Evolutionary conservation across 2,329 filamentous ascomycete species (phyloP), one percentile per base, ranked within the genome.

Genomic region (Ambrosiella cleistominuta): DNA sequence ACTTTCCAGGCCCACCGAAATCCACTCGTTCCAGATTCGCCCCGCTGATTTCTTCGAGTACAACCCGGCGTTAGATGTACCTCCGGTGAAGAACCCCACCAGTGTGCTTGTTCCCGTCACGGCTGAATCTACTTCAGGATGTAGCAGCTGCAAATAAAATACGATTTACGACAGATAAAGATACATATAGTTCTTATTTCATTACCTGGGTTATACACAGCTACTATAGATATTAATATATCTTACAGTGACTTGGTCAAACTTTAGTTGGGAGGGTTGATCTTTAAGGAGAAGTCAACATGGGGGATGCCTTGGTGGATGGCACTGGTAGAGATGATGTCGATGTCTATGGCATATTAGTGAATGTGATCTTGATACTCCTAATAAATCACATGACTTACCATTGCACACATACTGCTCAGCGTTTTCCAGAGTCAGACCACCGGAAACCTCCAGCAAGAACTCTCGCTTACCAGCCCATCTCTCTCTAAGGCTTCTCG

Each of bases 221-320:
- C 27, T 27, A 27, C 27, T 5, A 27, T 5, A 27, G 3, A 27
- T 27, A 27, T 27, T 5, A 5, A 5, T 27, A 5, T 27, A 27
- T 27, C 27, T 27, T 17, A 15, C 27, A 37, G 12, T 12, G 49
- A 36, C 13, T 57, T 9, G 13, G 12, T 19, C 27, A 52, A 58
- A n/a, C 53, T 44, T 42, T 56, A 56, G 15, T 50, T 50, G 17
- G 62, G 62, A 39, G 55, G 57, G 27, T 61, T 60, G 62, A 98
- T 90, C 75, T 98, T 98, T 64, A 98, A 76, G 4, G 90, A 96
- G 69, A 96, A 97, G 70, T 98, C 93, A 51, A 98, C 82, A 68
- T 96, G 89, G 37, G 86, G 81, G 2, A 94, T 88, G 2, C 93
- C 91, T 72, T 98, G 93, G 67, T 98, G 93, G 66, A 98, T 96